These are phyloP conservation scores for Chloris gayana DNA, from an alignment of 176 grass and related monocot genomes.

Conservation along the genomic window DNA sequence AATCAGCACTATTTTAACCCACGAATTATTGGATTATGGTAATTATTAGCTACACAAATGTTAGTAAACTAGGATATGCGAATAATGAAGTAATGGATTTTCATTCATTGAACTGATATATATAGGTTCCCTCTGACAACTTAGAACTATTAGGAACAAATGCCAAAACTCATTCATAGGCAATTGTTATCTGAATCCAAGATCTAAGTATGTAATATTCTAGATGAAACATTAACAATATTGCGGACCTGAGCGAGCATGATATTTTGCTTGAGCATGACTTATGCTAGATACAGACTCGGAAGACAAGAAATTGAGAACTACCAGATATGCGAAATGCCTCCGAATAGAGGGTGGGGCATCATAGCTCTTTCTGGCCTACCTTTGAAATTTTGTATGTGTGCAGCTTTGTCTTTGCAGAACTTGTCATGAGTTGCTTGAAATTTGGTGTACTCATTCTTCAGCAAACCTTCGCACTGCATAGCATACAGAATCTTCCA, in stretches of 20 bases:
- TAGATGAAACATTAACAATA: neutral
- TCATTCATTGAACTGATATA: neutral
- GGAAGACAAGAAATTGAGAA: neutral
- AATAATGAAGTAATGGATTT: neutral
- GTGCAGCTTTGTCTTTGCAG: constrained; percentile 77
- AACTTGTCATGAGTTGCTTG: constrained; percentile 81
- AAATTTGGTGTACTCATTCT: constrained; percentile 81
- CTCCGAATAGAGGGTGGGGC: constrained; percentile 3
- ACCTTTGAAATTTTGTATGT: constrained; percentile 88
- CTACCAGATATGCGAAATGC: neutral
- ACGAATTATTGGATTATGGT: neutral
- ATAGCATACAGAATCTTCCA: constrained; percentile 29
- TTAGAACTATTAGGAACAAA: neutral
- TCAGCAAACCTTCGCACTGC: constrained; percentile 85
- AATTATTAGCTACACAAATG: neutral
- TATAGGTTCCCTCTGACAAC: neutral
- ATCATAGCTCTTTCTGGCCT: constrained; percentile 5
- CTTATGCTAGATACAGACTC: constrained; percentile 13
- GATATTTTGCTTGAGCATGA: neutral
- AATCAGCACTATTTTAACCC: neutral
- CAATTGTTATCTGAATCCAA: neutral
- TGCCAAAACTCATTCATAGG: neutral
- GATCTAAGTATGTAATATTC: neutral
- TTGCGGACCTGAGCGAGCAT: neutral
- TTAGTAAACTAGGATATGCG: neutral